These are phyloP conservation scores for Zelonia costaricensis DNA, from an alignment of 208 protist species.

Conservation along the genomic window DNA sequence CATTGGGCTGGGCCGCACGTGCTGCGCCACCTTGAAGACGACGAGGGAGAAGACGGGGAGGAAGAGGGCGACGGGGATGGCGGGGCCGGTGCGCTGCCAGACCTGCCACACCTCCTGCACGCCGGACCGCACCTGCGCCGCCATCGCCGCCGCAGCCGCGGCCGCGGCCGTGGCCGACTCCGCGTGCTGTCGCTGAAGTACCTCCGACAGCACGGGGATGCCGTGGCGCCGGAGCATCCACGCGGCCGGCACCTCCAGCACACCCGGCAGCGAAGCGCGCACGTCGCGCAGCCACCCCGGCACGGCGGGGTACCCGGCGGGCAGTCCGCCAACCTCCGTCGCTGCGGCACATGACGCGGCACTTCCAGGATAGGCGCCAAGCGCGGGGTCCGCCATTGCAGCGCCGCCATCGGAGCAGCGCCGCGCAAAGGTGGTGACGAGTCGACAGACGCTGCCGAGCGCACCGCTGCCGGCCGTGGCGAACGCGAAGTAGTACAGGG, in stretches of 20 bases:
- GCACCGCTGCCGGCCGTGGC: constrained; percentile 47
- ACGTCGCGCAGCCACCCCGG: constrained; percentile 66
- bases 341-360: not conserved
- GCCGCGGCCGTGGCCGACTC: constrained; percentile 15
- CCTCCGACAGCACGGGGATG: constrained; percentile 64
- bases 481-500: constrained; percentile 64
- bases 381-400: not conserved
- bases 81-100: constrained; percentile 50
- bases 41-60: constrained; percentile 70
- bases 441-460: constrained; percentile 40
- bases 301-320: constrained; percentile 45
- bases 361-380: not conserved
- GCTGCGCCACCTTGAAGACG: constrained; percentile 37
- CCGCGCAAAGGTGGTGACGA: constrained; percentile 13
- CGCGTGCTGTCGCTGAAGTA: constrained; percentile 37
- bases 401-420: constrained; percentile 7
- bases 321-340: constrained; percentile 15
- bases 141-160: constrained; percentile 1
- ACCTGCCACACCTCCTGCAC: constrained; percentile 29
- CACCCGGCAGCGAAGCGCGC: constrained; percentile 51
- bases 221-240: constrained; percentile 42
- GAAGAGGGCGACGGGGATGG: constrained; percentile 68
- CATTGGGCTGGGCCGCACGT: constrained; percentile 12
- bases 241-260: constrained; percentile 60
- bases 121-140: constrained; percentile 11